Evolutionary conservation across 208 protist species (phyloP).

Genomic region (Angomonas deanei): DNA sequence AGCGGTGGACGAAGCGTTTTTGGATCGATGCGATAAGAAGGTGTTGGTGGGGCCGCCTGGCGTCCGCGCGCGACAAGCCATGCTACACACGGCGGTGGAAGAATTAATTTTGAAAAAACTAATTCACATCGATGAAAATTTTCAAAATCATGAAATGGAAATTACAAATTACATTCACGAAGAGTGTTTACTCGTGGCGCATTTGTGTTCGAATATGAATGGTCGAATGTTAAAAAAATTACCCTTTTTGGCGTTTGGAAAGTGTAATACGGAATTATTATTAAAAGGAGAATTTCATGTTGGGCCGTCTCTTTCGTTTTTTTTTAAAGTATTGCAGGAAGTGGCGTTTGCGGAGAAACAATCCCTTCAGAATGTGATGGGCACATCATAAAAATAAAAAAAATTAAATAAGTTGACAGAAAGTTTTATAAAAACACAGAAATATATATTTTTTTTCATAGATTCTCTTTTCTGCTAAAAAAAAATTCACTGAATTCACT

Average conservation of each 20-base stretch:
- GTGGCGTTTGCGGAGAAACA: background rate
- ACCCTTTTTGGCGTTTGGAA: slow-evolving; percentile 81
- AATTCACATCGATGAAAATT: slow-evolving; percentile 7
- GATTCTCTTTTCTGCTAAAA: background rate
- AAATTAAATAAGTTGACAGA: background rate
- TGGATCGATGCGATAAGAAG: slow-evolving; percentile 95
- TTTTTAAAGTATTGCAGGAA: background rate
- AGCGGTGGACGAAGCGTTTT: slow-evolving; percentile 93
- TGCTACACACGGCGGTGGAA: slow-evolving; percentile 41
- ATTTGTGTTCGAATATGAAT: slow-evolving; percentile 66
- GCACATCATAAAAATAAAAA: background rate
- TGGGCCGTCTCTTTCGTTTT: too few species aligned
- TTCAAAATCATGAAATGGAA: slow-evolving; percentile 2
- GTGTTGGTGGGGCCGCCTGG: slow-evolving; percentile 90
- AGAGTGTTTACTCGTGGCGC: slow-evolving; percentile 16
- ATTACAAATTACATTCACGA: background rate
- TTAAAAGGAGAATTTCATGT: too few species aligned
- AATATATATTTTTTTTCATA: background rate
- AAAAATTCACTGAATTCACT: slow-evolving; percentile 1
- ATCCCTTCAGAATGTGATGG: background rate
- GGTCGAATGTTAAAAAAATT: slow-evolving; percentile 90
- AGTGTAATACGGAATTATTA: slow-evolving; percentile 16
- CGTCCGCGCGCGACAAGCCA: slow-evolving; percentile 50
- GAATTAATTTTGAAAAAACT: background rate
- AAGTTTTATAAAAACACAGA: background rate